Evolutionary conservation across 768 basidiomycete genomes (phyloP), one percentile per base, ranked within the genome.

Genomic region (Auriscalpium vulgare): DNA sequence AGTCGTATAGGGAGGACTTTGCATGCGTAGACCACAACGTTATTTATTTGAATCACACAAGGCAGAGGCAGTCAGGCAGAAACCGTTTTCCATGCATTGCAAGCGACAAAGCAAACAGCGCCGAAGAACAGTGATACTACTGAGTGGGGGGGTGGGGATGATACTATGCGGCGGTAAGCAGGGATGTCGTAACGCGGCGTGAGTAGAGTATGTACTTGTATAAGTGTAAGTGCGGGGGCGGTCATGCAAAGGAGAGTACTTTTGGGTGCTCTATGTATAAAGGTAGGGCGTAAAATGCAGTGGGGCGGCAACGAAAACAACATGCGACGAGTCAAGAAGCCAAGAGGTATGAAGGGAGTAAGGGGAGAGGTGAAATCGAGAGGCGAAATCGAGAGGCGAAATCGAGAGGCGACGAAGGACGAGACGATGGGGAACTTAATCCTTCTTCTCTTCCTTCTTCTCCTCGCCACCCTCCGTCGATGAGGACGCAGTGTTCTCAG

Each of bases 401-500:
- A 45, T n/a, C n/a, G 36, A n/a, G 34, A 40, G 13, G 40, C 4
- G 37, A 48, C 10, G 54, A 52, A 47, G 10, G n/a, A 29, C 17
- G 56, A 51, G 48, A n/a, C 11, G 58, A 37, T 21, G 21, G 46
- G 36, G 54, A 53, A 55, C 59, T 79, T 84, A 91, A 66, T 93
- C 87, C 76, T 91, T 91, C 87, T 92, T 91, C 77, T 92, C 86
- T 66, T 87, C 73, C 62, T 76, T 68, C 54, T 55, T 61, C 16
- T 67, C 53, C 58, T 64, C 55, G 4, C 29, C 29, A 64, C 84
- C 72, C 55, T 71, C 63, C 34, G 67, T 48, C 8, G 70, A 54
- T 2, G 64, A 61, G 19, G 79, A 74, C 17, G 80, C 67, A 40
- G 69, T 74, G 60, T 78, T 80, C 73, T 91, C 89, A 34, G 88